These are phyloP conservation scores for Aspergillus piperis DNA, from an alignment of 2,329 filamentous ascomycete genomes.

Conservation along the genomic window DNA sequence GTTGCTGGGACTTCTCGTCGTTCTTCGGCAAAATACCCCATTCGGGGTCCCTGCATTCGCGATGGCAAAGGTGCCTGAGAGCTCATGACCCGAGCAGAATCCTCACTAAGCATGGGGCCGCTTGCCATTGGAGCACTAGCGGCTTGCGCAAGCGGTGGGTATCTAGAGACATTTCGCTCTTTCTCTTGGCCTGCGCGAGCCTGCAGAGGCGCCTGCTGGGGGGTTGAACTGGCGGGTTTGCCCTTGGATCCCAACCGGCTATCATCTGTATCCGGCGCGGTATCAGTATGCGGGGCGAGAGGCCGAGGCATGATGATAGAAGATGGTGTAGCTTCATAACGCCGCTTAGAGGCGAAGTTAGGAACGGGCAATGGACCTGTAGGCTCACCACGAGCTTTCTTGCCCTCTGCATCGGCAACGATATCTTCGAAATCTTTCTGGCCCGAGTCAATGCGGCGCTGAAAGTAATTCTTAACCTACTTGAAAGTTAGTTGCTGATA, in stretches of 20 bases:
- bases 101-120: conserved; percentile 34
- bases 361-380: conserved; percentile 47
- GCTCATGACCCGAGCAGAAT: conserved; percentile 36
- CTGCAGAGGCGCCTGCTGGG: conserved; percentile 36
- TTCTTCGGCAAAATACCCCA: conserved; percentile 49
- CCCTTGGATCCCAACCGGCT: conserved; percentile 31
- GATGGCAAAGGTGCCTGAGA: conserved; percentile 33
- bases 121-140: conserved; percentile 28
- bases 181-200: conserved; percentile 37
- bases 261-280: conserved; percentile 35
- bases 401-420: conserved; percentile 46
- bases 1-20: conserved; percentile 33
- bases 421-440: conserved; percentile 48
- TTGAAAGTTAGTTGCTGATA: conserved; percentile 1
- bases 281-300: conserved; percentile 46
- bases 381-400: conserved; percentile 47
- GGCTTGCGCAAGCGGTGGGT: conserved; percentile 44
- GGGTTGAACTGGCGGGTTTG: conserved; percentile 33
- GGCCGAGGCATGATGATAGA: conserved; percentile 42
- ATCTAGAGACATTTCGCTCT: conserved; percentile 37
- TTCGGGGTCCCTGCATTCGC: conserved; percentile 43
- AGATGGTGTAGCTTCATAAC: conserved; percentile 50
- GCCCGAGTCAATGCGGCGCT: conserved; percentile 46
- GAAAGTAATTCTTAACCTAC: conserved; percentile 54
- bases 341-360: conserved; percentile 48